Percentiles rank a stretch among this genome's conserved stretches.
Conservation (phyloP, 441 rosid genomes). For the Pelargonium citronellum region DNA sequence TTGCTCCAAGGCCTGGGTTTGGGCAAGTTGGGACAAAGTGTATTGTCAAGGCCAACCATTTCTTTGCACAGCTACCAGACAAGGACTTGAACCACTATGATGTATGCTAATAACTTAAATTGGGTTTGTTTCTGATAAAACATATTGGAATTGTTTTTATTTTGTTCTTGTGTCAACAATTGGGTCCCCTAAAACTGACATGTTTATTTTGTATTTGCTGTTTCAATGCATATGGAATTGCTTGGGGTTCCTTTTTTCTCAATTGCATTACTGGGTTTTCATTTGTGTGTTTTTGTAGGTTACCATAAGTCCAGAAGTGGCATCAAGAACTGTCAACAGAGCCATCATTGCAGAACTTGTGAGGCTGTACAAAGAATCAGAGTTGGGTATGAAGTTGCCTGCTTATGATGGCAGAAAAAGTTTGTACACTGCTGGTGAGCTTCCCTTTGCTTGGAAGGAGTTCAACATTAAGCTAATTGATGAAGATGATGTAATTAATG, state of each 20-base stretch:
- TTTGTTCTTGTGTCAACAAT: not conserved
- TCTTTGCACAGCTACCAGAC: constrained; percentile 77
- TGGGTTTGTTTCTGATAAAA: constrained; percentile 1
- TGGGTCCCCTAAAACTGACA: constrained; percentile 41
- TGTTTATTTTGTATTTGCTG: constrained; percentile 23
- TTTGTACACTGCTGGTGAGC: constrained; percentile 91
- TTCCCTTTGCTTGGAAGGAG: constrained; percentile 86
- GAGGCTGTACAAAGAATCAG: constrained; percentile 73
- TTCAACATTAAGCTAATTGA: constrained; percentile 71
- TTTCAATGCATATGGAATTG: constrained; percentile 35
- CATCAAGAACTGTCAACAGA: constrained; percentile 77
- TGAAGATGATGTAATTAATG: constrained; percentile 68
- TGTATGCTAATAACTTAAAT: constrained; percentile 44
- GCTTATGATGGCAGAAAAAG: constrained; percentile 97
- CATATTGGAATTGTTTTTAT: not conserved
- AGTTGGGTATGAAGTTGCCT: constrained; percentile 78
- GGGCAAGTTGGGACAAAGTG: constrained; percentile 86
- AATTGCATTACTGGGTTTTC: constrained; percentile 30
- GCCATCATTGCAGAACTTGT: constrained; percentile 90
- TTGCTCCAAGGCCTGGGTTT: constrained; percentile 79
- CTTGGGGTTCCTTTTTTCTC: constrained; percentile 25
- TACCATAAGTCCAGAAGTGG: constrained; percentile 84
- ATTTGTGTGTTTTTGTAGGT: constrained; percentile 54
- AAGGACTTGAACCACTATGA: constrained; percentile 93
- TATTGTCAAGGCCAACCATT: constrained; percentile 96